Percentiles rank a stretch among this genome's conserved stretches.
Evolutionary conservation across 2,329 filamentous ascomycete genomes (phyloP).

Genomic region (Trichophyton schoenleinii): DNA sequence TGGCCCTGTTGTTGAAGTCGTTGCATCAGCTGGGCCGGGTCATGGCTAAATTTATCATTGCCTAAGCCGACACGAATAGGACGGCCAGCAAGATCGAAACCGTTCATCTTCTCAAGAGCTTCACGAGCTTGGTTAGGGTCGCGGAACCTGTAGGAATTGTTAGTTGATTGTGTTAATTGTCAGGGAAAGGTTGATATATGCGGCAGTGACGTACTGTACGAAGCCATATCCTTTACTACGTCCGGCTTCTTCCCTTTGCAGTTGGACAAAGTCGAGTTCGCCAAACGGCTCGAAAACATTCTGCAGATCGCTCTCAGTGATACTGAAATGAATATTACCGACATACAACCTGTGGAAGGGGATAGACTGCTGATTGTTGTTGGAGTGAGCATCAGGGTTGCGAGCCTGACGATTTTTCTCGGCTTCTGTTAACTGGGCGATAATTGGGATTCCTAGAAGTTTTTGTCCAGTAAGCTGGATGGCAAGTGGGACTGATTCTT

Average conservation of each 20-base stretch:
- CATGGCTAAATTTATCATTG: slow-evolving; percentile 99
- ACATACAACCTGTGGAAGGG: slow-evolving; percentile 98
- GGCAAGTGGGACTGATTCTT: slow-evolving; percentile 84
- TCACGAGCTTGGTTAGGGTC: slow-evolving; percentile 85
- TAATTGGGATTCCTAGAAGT: slow-evolving; percentile 95
- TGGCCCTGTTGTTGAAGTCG: slow-evolving; percentile 72
- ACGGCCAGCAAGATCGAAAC: slow-evolving; percentile 92
- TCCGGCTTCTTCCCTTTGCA: slow-evolving; percentile 88
- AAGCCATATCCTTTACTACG: slow-evolving; percentile 94
- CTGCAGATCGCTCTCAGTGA: slow-evolving; percentile 89
- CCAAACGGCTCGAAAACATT: slow-evolving; percentile 97
- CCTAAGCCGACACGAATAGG: slow-evolving; percentile 97
- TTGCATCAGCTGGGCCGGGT: slow-evolving; percentile 75
- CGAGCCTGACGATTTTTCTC: slow-evolving; percentile 98
- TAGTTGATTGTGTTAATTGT: background rate
- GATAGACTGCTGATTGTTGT: slow-evolving; percentile 62
- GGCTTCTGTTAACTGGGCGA: slow-evolving; percentile 94
- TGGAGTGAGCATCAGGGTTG: slow-evolving; percentile 61
- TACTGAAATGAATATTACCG: slow-evolving; percentile 98
- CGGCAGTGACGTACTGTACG: slow-evolving; percentile 64
- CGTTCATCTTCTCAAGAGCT: slow-evolving; percentile 97
- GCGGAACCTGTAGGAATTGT: slow-evolving; percentile 52
- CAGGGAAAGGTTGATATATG: background rate
- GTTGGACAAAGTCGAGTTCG: slow-evolving; percentile 90
- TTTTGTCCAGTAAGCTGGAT: slow-evolving; percentile 98